Conservation (phyloP, 768 basidiomycete species). For the Pleurotus ostreatus region DNA sequence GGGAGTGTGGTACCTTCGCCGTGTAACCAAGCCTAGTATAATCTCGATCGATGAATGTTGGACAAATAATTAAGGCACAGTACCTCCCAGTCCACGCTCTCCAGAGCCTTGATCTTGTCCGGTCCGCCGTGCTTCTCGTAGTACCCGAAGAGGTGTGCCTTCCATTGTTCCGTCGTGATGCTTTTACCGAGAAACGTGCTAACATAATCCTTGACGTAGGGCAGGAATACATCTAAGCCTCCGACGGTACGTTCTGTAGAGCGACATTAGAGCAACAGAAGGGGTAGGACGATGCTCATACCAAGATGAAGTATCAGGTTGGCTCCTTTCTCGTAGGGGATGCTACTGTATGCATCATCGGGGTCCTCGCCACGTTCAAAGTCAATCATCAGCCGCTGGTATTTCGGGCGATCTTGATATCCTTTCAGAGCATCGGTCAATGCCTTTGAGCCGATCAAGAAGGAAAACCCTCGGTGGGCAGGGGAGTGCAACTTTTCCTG, state of each 20-base stretch:
- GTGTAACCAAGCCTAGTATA: slow-evolving; percentile 73
- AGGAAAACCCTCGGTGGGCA: slow-evolving; percentile 77
- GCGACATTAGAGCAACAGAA: slow-evolving; percentile 14
- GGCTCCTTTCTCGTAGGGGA: slow-evolving; percentile 89
- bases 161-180: slow-evolving; percentile 84
- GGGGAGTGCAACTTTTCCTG: slow-evolving; percentile 67
- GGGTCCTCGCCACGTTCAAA: slow-evolving; percentile 74
- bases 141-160: slow-evolving; percentile 70
- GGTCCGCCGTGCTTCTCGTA: slow-evolving; percentile 54
- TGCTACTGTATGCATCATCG: slow-evolving; percentile 67
- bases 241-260: slow-evolving; percentile 59
- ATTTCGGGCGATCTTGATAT: slow-evolving; percentile 60
- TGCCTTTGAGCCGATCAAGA: slow-evolving; percentile 67
- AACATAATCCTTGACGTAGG: slow-evolving; percentile 82
- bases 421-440: slow-evolving; percentile 67
- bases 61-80: slow-evolving; percentile 17
- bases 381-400: slow-evolving; percentile 75
- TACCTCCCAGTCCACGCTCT: slow-evolving; percentile 78
- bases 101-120: slow-evolving; percentile 61
- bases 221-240: slow-evolving; percentile 80
- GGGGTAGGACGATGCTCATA: slow-evolving; percentile 22
- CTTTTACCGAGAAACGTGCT: slow-evolving; percentile 77
- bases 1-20: slow-evolving; percentile 76
- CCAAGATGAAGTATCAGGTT: slow-evolving; percentile 86
- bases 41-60: neutral